A percentile compares a stretch with the other conserved stretches of the same genome.
Evolutionary conservation across 208 protist species (phyloP).

Genomic region (Lotmaria passim): DNA sequence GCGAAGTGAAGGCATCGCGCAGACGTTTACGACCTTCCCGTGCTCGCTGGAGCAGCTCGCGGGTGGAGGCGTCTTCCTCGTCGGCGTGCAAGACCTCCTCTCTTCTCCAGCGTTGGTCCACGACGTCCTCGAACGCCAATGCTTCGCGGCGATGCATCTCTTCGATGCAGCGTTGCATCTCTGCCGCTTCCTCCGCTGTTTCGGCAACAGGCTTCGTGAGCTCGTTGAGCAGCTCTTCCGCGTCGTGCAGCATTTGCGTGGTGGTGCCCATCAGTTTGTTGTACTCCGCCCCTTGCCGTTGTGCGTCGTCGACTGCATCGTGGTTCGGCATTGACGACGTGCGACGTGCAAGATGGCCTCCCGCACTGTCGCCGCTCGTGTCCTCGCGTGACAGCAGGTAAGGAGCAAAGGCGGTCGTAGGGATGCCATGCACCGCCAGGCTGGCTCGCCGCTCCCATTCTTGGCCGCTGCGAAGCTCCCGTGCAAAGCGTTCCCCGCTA

Average conservation of each 20-base stretch:
- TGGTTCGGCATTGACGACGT: background rate
- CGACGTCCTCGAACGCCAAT: conserved; percentile 7
- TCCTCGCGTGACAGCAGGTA: conserved; percentile 8
- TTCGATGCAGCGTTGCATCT: background rate
- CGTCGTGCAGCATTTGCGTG: conserved; percentile 6
- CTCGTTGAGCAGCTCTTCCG: conserved; percentile 25
- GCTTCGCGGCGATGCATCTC: conserved; percentile 29
- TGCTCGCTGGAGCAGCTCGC: conserved; percentile 34
- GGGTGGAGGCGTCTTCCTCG: conserved; percentile 35
- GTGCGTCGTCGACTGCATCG: background rate
- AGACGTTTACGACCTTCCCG: conserved; percentile 15
- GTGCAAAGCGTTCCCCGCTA: background rate
- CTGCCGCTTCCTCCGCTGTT: background rate
- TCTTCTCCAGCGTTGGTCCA: conserved; percentile 20
- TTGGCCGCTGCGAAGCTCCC: conserved; percentile 19
- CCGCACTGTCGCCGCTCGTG: background rate
- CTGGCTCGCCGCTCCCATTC: conserved; percentile 33
- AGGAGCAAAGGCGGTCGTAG: conserved; percentile 14
- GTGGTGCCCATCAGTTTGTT: conserved; percentile 15
- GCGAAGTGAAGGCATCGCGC: background rate
- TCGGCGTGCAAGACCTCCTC: conserved; percentile 25
- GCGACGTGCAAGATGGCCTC: too few relatives aligned
- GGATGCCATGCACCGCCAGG: conserved; percentile 16
- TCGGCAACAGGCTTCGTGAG: conserved; percentile 9
- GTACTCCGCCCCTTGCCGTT: conserved; percentile 4